Evolutionary conservation across 2,329 filamentous ascomycete species (phyloP).

Genomic region (Rhinocladiella mackenziei): DNA sequence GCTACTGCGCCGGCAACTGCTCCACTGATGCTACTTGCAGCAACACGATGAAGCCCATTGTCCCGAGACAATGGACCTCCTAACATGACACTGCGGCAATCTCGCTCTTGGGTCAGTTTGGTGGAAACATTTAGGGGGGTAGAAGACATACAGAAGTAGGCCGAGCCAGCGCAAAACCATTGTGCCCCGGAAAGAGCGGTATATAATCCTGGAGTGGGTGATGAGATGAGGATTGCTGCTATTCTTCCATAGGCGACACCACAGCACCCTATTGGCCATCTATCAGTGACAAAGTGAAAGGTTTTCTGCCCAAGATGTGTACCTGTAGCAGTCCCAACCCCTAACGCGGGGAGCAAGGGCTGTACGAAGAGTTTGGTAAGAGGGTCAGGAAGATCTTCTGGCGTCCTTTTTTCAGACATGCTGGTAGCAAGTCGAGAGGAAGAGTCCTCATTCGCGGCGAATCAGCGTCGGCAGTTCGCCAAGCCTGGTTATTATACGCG

Average conservation of each 20-base stretch:
- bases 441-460: no score
- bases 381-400: not conserved
- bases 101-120: constrained; percentile 2
- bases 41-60: constrained; percentile 28
- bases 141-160: constrained; percentile 64
- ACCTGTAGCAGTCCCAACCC: constrained; percentile 61
- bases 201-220: constrained; percentile 63
- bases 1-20: constrained; percentile 22
- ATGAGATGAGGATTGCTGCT: constrained; percentile 66
- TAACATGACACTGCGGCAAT: constrained; percentile 16
- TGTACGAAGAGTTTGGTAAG: constrained; percentile 2
- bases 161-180: constrained; percentile 73
- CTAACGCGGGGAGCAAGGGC: constrained; percentile 44
- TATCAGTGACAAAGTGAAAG: constrained; percentile 22
- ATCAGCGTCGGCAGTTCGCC: no score
- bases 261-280: constrained; percentile 48
- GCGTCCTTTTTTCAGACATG: not conserved
- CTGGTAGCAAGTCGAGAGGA: no score
- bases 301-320: constrained; percentile 28
- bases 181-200: constrained; percentile 69
- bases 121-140: not conserved
- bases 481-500: no score
- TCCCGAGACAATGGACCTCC: constrained; percentile 19
- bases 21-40: constrained; percentile 26
- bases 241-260: constrained; percentile 65